Base-by-base conservation (phyloP, 1,284 basidiomycete species). In the Inonotus hispidus region DNA sequence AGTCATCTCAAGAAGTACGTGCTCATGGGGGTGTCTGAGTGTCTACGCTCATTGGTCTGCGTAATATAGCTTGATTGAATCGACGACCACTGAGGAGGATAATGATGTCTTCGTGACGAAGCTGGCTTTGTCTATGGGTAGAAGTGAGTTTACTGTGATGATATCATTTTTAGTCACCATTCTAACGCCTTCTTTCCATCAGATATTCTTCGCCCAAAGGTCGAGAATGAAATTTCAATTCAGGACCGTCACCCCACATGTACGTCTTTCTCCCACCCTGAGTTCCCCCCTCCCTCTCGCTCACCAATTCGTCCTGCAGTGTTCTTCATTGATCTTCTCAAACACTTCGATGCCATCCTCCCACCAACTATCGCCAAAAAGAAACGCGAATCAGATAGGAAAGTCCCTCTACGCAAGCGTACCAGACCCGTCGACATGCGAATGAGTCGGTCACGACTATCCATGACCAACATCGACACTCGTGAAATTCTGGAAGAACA, bases 381-480 rank as follows among this genome's bases (percentile, higher is more conserved):
- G 79, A 90, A 89, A 67, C 84, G 85, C 46, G 93, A 96, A 69
- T 86, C 88, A 0, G 92, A 92, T 66, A 85, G 93, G 53, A 87
- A 85, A 62, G 79, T 90, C 58, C 93, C 92, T 4, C 71, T 85
- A 23, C 83, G 94, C 49, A 96, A 95, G 71, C 88, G 92, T 56
- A 96, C 95, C 1, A 88, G 88, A 0, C 88, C 90, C 0, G 79
- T 97, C 49, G 95, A 98, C 73, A 88, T 95, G 84, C 86, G 93
- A 53, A 80, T 92, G 72, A 89, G 84, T 67, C 80, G 92, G 37
- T 76, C 74, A 52, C 74, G 75, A 52, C 70, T 82, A 59, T 76
- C 75, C 19, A 74, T 73, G 2, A 71, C 73, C 13, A 74, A 71
- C 10, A 53, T 66, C 16, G 77, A 82, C 59, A 70, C 73, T 4